phyloP scores from a whole-genome alignment of 208 protist genomes.

The Angomonas desouzai region DNA sequence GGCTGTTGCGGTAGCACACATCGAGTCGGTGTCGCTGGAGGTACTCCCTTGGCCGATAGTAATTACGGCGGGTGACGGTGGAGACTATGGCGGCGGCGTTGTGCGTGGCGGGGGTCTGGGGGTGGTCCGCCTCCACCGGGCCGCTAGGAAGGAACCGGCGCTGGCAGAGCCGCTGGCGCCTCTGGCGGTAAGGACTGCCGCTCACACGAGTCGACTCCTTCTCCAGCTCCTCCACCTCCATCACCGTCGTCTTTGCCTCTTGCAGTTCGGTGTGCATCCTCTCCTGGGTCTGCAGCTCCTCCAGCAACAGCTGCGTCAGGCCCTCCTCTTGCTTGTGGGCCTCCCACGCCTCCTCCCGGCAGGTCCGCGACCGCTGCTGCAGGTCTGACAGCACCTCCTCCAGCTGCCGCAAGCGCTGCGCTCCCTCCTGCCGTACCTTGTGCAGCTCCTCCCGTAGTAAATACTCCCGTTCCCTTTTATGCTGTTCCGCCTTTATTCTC shows the following conservation, averaged over 20 bases:
- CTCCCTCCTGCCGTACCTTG: conserved; percentile 14
- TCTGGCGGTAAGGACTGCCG: neutral
- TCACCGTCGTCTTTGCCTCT: conserved; percentile 1
- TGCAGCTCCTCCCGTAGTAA: conserved; percentile 25
- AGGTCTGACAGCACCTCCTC: conserved; percentile 25
- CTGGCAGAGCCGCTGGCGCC: conserved; percentile 14
- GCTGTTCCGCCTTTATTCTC: conserved; percentile 24
- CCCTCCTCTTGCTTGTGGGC: conserved; percentile 17
- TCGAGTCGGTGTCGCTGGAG: conserved; percentile 37
- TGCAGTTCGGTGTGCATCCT: conserved; percentile 17
- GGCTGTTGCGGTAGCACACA: conserved; percentile 12
- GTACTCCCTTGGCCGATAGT: conserved; percentile 55
- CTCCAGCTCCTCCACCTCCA: conserved; percentile 5
- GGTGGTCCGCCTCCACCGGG: conserved; percentile 15
- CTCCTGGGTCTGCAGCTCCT: conserved; percentile 26
- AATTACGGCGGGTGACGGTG: conserved; percentile 70
- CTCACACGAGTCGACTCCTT: neutral
- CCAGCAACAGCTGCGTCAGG: conserved; percentile 8
- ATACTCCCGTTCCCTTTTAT: conserved; percentile 17
- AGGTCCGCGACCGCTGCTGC: conserved; percentile 23
- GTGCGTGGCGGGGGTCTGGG: conserved; percentile 32
- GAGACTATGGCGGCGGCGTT: conserved; percentile 66
- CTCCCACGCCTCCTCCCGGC: conserved; percentile 22
- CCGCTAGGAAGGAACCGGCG: conserved; percentile 28
- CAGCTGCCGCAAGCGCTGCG: conserved; percentile 14